phyloP scores from a whole-genome alignment of 257 asterid species.

The Nicotiana sylvestris region DNA sequence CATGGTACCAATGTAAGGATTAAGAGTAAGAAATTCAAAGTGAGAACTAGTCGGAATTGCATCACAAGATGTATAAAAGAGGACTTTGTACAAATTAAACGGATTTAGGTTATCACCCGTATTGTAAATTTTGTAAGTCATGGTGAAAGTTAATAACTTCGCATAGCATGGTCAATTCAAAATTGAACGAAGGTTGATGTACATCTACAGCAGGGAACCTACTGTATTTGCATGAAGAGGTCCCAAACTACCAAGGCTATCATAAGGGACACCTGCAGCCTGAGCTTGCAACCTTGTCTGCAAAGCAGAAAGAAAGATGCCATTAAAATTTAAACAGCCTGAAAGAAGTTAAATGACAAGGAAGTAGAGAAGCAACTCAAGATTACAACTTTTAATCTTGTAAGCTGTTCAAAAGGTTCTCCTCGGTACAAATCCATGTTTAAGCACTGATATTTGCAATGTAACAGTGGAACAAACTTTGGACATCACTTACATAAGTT shows the following conservation, averaged over 20 bases:
- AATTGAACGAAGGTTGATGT: no score
- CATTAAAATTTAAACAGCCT: neutral
- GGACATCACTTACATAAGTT: no score
- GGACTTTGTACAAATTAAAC: no score
- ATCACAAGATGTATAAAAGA: no score
- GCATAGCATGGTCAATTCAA: no score
- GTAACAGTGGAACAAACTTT: neutral
- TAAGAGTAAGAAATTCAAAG: no score
- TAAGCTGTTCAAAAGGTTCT: neutral
- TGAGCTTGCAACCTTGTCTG: slow-evolving; percentile 95
- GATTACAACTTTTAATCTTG: neutral
- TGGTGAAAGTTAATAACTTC: no score
- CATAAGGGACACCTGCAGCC: slow-evolving; percentile 70
- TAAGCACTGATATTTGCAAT: neutral
- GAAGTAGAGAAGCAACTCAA: neutral
- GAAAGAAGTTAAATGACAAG: neutral
- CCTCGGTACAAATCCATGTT: neutral
- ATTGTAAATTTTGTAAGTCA: no score
- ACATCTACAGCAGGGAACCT: slow-evolving; percentile 12
- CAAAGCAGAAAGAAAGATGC: slow-evolving; percentile 8
- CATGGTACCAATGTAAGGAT: no score
- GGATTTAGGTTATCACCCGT: no score
- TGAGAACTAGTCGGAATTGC: no score
- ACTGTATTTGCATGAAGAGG: slow-evolving; percentile 26
- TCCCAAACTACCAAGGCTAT: slow-evolving; percentile 26